Evolutionary conservation across 306 rosid genomes (phyloP).

Genomic region (Vicia faba): DNA sequence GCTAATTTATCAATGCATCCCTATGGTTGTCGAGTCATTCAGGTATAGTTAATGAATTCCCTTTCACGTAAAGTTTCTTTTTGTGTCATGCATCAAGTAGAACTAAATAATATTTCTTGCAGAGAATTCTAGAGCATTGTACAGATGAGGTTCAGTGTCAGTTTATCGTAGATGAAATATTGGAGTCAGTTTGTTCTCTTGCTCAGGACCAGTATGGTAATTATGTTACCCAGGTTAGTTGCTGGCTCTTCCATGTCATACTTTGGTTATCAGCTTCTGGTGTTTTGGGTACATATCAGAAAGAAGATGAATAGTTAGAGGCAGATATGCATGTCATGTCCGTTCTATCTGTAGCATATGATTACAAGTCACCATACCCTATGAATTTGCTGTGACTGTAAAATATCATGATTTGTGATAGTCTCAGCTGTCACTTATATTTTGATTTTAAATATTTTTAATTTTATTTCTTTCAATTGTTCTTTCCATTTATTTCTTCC

Average conservation of each 20-base stretch:
- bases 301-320: background rate
- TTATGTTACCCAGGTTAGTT: constrained; percentile 67
- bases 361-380: constrained; percentile 16
- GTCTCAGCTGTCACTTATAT: background rate
- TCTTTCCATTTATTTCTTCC: background rate
- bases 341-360: constrained; percentile 10
- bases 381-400: background rate
- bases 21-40: constrained; percentile 69
- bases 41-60: constrained; percentile 42
- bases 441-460: background rate
- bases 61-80: constrained; percentile 13
- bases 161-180: constrained; percentile 66
- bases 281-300: background rate
- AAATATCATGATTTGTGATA: constrained; percentile 9
- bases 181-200: constrained; percentile 60
- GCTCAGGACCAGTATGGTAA: constrained; percentile 71
- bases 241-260: background rate
- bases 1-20: constrained; percentile 59
- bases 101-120: constrained; percentile 32
- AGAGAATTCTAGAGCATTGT: constrained; percentile 70
- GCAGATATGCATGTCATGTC: background rate
- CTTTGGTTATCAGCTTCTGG: background rate
- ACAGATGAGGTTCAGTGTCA: constrained; percentile 55
- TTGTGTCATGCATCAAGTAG: constrained; percentile 16
- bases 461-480: background rate